Evolutionary conservation across 768 basidiomycete species (phyloP).

Genomic region (Coprinellus aureogranulatus): DNA sequence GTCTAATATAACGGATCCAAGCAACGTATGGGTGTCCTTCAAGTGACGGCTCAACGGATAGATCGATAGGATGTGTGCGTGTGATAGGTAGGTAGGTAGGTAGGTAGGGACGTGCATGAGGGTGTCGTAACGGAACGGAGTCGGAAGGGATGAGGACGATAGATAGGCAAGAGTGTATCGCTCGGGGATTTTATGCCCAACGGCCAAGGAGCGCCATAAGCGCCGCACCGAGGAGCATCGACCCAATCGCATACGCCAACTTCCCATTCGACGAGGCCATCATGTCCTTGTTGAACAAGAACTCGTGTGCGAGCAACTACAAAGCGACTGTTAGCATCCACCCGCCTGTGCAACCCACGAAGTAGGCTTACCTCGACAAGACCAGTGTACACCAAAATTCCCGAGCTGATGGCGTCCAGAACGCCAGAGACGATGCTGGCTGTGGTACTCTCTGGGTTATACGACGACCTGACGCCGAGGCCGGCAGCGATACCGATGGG

Average conservation of each 20-base stretch:
- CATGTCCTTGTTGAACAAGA: slow-evolving; percentile 87
- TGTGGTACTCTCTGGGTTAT: slow-evolving; percentile 75
- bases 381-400: slow-evolving; percentile 86
- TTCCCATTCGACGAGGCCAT: slow-evolving; percentile 60
- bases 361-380: slow-evolving; percentile 77
- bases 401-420: slow-evolving; percentile 81
- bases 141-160: too few relatives aligned
- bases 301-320: slow-evolving; percentile 89
- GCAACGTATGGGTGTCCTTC: too few relatives aligned
- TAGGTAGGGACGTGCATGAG: too few relatives aligned
- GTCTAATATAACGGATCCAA: too few relatives aligned
- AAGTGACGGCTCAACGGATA: too few relatives aligned
- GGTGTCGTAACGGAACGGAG: too few relatives aligned
- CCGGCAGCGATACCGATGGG: slow-evolving; percentile 88
- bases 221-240: slow-evolving; percentile 78
- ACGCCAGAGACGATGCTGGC: slow-evolving; percentile 83
- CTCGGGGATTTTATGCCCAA: too few relatives aligned
- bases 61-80: too few relatives aligned
- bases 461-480: slow-evolving; percentile 69
- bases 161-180: too few relatives aligned
- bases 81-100: too few relatives aligned
- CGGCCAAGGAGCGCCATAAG: slow-evolving; percentile 89
- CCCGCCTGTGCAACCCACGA: too few relatives aligned
- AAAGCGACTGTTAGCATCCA: too few relatives aligned
- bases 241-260: slow-evolving; percentile 70